Base-by-base conservation (phyloP, 2,329 filamentous ascomycete species). In the Colletotrichum eleusines region DNA sequence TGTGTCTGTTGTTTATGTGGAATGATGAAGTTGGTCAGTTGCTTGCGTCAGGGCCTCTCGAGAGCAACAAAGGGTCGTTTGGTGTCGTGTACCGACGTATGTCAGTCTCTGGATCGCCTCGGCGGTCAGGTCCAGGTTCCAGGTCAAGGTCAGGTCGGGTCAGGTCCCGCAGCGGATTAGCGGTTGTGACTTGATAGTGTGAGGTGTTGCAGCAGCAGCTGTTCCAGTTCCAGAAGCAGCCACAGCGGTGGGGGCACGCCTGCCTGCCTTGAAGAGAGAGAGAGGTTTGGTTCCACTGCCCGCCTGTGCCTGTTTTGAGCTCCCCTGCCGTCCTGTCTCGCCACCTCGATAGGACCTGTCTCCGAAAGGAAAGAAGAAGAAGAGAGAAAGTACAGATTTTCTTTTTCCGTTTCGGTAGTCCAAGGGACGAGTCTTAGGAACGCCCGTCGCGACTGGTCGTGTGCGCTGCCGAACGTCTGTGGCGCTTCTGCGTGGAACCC, bases 11-110 rank as follows among this genome's bases (percentile, higher is more conserved):
- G 26, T 57, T 44, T 38, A 33, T 20, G 57, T 35, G 48, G 48
- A 66, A 62, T 66, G 67, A 62, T 50, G 57, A 33, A 55, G 44
- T 61, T 44, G 55, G 63, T 42, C 46, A 50, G 57, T 70, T 61
- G 67, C 33, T 67, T 61, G 54, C 48, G 62, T 60, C 38, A 54
- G 54, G 62, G n/a, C 11, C 42, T 55, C 28, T 35, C 26, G 59
- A 40, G 26, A 57, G 31, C 50, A 55, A 57, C 53, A 55, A 57
- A 50, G 55, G 28, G 40, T 62, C 42, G 57, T 51, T 18, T 18
- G 42, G 28, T 31, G 28, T 33, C n/a, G 35, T 28, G 44, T 44
- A 12, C 46, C 46, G 48, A 51, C n/a, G 44, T 23, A 12, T 46
- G 20, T 46, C 42, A 50, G 31, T 51, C 44, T 62, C 31, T 38